Evolutionary conservation across 2,329 filamentous ascomycete species (phyloP), one percentile per base, ranked within the genome.

Genomic region (Parastagonospora avenae): DNA sequence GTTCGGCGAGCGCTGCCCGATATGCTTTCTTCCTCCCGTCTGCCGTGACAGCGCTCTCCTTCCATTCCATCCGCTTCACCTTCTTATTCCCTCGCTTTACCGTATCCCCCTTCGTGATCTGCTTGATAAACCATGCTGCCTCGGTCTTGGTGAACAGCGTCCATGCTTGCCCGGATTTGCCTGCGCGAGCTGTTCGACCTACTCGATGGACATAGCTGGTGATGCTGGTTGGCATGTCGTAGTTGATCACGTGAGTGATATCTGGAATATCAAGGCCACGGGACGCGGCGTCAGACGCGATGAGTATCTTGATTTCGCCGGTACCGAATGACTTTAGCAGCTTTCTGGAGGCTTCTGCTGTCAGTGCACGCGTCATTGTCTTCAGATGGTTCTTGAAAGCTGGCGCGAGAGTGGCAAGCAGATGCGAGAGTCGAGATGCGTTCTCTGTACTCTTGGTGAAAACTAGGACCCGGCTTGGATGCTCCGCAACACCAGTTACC

Each of bases 391-490:
- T 66, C 2, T 81, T 76, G 30, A 88, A 76, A 0, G 78, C 71
- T 0, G 87, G 85, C 14, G 84, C 79, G 16, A 96, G 79, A 1
- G 92, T 77, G 1, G 80, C 77, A 9, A 97, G 80, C 0, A 97
- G 85, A 15, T 91, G 88, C 1, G 89, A 86, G n/a, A 97, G 82
- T 51, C 94, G 89, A n/a, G 90, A 82, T 1, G 93, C 91, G 14
- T 88, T 85, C 71, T 96, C 92, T 69, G 93, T 96, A 50, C 90
- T 95, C 63, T 91, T 91, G 40, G 92, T 92, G 71, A 97, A 97
- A 59, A 97, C 86, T 31, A 97, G 81, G 9, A 88, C 85, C 4
- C 71, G 68, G 39, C 58, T 67, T 16, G 46, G 58, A 46, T 69
- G 62, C 6, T 53, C 39, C 8, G 61, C 54, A 15, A 70, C 52